A percentile compares a stretch with the other conserved stretches of the same genome.
Evolutionary conservation across 2,329 filamentous ascomycete genomes (phyloP).

Genomic region (Fusarium sp.): DNA sequence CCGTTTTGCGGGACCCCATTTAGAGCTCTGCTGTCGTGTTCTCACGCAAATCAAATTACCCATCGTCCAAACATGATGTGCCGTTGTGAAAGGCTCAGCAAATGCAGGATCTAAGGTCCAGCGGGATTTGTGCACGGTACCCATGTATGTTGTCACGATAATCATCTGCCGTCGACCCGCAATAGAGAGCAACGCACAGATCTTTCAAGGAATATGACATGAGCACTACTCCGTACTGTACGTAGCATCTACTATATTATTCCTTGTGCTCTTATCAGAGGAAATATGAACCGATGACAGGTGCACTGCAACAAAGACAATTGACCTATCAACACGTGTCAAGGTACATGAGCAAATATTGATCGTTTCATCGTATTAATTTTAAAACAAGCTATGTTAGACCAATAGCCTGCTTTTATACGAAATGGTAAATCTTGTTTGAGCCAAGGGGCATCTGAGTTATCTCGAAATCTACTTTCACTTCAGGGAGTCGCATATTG

Average conservation of each 20-base stretch:
- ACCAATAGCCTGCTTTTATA: slow-evolving; percentile 6
- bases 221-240: not conserved
- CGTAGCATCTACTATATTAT: no score
- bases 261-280: no score
- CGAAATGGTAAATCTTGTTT: slow-evolving; percentile 8
- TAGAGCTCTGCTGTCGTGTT: not conserved
- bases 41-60: not conserved
- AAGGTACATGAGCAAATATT: not conserved
- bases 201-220: slow-evolving; percentile 22
- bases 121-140: slow-evolving; percentile 32
- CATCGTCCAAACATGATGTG: slow-evolving; percentile 7
- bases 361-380: slow-evolving; percentile 27
- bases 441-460: not conserved
- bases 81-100: slow-evolving; percentile 7
- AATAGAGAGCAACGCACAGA: slow-evolving; percentile 26
- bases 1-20: not conserved
- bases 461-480: slow-evolving; percentile 2
- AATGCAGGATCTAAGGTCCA: slow-evolving; percentile 9
- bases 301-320: not conserved
- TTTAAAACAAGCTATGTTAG: not conserved
- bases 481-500: slow-evolving; percentile 9
- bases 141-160: slow-evolving; percentile 6
- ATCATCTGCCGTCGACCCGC: slow-evolving; percentile 23
- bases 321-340: slow-evolving; percentile 9
- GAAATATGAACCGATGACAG: not conserved